Conservation (phyloP, 2,329 filamentous ascomycete species). For the Fusarium sp. region DNA sequence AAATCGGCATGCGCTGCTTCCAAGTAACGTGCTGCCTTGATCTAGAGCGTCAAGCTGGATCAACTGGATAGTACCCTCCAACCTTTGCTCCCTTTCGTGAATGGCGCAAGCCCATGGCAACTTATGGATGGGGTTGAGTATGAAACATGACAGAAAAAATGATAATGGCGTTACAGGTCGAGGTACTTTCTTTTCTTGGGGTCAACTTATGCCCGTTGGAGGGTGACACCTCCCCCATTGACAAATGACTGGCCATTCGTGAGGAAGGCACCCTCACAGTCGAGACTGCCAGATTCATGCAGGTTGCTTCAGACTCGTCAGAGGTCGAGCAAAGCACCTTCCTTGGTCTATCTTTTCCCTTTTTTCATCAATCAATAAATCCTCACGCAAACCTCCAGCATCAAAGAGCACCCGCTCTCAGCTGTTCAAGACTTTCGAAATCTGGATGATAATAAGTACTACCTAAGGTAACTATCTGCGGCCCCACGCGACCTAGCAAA, state of each 20-base stretch:
- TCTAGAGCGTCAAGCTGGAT: neutral
- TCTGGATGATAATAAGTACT: neutral
- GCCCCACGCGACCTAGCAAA: conserved; percentile 15
- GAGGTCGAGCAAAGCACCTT: neutral
- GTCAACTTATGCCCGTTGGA: neutral
- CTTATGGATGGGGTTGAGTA: neutral
- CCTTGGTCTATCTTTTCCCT: neutral
- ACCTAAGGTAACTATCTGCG: conserved; percentile 17
- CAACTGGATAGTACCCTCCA: neutral
- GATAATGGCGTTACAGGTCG: conserved; percentile 9
- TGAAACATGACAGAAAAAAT: conserved; percentile 10
- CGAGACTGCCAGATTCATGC: conserved; percentile 19
- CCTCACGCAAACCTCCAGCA: neutral
- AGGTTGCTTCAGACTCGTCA: conserved; percentile 1
- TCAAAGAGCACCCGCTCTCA: neutral
- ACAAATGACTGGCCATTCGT: neutral
- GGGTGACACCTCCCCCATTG: neutral
- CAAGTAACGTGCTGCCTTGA: conserved; percentile 15
- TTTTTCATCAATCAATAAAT: neutral
- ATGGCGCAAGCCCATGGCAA: neutral
- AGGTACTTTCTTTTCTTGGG: conserved; percentile 7
- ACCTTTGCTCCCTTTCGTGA: neutral
- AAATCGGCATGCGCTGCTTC: neutral
- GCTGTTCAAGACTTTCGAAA: neutral
- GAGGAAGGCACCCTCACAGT: conserved; percentile 19